Evolutionary conservation across 768 basidiomycete species (phyloP), one percentile per base, ranked within the genome.

Genomic region (Russula ochroleuca): DNA sequence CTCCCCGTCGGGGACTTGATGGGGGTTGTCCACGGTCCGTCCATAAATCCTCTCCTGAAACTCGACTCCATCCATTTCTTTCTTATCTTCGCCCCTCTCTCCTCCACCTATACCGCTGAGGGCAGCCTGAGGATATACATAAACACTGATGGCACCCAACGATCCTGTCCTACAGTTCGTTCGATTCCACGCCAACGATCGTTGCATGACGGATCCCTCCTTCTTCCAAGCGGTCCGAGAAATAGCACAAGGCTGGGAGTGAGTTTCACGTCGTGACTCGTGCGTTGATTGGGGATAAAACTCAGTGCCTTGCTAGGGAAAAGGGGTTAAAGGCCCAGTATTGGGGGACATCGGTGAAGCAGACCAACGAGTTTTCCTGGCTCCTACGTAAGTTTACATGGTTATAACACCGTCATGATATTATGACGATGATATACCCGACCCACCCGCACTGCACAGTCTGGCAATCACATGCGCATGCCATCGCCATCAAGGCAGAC

Each of bases 391-490:
- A 47, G 63, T 55, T 1, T n/a, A 43, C 8, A 19, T 41, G 0
- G 5, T 17, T 6, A 40, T 40, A 14, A 48, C n/a, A n/a, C n/a
- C n/a, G n/a, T n/a, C n/a, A n/a, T n/a, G n/a, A n/a, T n/a, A n/a
- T n/a, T n/a, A n/a, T n/a, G n/a, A n/a, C n/a, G n/a, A n/a, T 23
- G 21, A 48, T 21, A 3, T 11, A 49, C 21, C 9, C 25, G 23
- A 21, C 25, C 14, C 11, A 5, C 48, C 25, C 23, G 13, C 48
- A 13, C 25, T n/a, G n/a, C n/a, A n/a, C n/a, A 64, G 58, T 55
- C 19, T 64, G 63, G 63, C 28, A 49, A 25, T 60, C 63, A 2
- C 38, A 49, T 6, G 31, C 47, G 38, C 58, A 60, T 35, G 57
- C 43, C 2, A 11, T n/a, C 14, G 52, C 63, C 3, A 21, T 55